These are phyloP conservation scores for Xerocomus minutiporus DNA, from an alignment of 1,284 basidiomycete genomes.

Conservation along the genomic window DNA sequence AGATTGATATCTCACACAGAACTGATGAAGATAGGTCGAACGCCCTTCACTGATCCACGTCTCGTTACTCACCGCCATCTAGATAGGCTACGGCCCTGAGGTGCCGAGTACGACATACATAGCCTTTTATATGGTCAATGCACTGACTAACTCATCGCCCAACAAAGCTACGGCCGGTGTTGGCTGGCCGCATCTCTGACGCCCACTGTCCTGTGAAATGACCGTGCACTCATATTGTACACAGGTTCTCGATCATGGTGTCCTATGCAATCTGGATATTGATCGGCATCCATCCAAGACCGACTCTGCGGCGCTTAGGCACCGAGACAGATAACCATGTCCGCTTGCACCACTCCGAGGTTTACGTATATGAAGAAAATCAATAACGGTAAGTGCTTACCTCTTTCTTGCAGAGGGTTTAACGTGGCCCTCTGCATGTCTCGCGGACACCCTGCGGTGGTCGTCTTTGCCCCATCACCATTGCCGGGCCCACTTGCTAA, in stretches of 20 bases:
- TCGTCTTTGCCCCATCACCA: background rate
- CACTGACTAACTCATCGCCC: background rate
- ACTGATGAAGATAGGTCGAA: background rate
- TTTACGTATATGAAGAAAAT: slow-evolving; percentile 4
- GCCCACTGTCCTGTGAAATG: background rate
- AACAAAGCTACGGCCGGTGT: background rate
- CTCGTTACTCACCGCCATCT: background rate
- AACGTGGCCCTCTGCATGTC: background rate
- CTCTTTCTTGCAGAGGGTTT: background rate
- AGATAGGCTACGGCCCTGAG: background rate
- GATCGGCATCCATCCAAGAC: background rate
- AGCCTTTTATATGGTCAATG: background rate
- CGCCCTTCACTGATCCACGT: background rate
- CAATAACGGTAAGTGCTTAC: background rate
- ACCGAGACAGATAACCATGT: slow-evolving; percentile 2
- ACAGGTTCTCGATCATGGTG: background rate
- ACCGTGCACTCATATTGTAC: background rate
- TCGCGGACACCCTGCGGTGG: background rate
- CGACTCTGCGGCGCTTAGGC: slow-evolving; percentile 1
- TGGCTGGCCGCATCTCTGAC: background rate
- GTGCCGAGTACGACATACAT: background rate
- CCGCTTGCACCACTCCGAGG: background rate
- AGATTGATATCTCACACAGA: too few relatives aligned
- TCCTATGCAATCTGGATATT: background rate
- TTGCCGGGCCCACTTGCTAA: background rate